Conservation (phyloP, 2,329 filamentous ascomycete genomes). For the Fusarium sp. region DNA sequence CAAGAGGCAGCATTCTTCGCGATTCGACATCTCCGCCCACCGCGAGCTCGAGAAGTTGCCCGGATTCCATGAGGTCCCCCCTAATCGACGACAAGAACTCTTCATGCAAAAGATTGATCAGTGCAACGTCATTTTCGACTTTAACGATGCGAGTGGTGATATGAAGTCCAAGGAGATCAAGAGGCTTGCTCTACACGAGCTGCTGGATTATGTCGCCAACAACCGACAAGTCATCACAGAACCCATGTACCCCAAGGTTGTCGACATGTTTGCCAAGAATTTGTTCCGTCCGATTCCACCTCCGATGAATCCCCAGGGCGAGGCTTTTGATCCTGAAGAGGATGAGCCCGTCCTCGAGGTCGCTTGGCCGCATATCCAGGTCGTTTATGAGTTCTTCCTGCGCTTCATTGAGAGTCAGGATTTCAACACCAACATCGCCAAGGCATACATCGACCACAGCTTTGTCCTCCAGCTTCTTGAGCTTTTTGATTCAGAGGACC, state of each 20-base stretch:
- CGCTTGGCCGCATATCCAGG: constrained; percentile 98
- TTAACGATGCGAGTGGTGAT: constrained; percentile 96
- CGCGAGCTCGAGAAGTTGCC: constrained; percentile 96
- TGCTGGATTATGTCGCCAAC: constrained; percentile 98
- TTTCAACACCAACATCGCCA: constrained; percentile 99
- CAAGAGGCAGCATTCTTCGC: constrained; percentile 95
- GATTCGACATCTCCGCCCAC: constrained; percentile 97
- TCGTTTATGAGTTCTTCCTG: constrained; percentile 99
- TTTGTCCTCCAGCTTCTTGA: constrained; percentile 98
- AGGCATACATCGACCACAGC: constrained; percentile 97
- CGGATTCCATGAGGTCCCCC: constrained; percentile 96
- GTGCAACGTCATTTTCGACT: constrained; percentile 99
- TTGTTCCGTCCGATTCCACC: constrained; percentile 96
- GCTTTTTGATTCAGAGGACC: constrained; percentile 97
- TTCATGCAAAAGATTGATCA: constrained; percentile 99
- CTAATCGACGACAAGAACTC: constrained; percentile 92
- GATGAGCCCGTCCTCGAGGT: constrained; percentile 98
- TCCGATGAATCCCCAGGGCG: constrained; percentile 96
- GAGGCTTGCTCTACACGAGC: constrained; percentile 91
- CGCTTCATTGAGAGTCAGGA: constrained; percentile 99
- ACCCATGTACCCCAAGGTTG: constrained; percentile 97
- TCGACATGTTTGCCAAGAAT: constrained; percentile 99
- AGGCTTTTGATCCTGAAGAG: constrained; percentile 98
- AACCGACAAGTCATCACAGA: constrained; percentile 98
- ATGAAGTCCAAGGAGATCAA: constrained; percentile 99